Base-by-base conservation (phyloP, 2,329 filamentous ascomycete genomes). In the Trichoderma oligosporum region DNA sequence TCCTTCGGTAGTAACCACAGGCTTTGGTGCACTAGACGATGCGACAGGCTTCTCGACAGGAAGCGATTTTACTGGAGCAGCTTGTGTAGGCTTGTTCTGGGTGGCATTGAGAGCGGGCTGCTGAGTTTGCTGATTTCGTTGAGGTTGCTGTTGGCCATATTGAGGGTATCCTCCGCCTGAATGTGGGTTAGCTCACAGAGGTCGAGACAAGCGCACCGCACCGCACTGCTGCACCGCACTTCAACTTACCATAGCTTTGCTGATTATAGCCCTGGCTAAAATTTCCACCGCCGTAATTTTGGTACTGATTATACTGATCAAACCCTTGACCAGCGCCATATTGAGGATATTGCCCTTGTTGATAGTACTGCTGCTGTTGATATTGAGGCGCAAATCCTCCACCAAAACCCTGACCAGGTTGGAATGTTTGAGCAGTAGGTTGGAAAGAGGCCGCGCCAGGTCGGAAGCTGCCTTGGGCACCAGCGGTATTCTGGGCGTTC, bases 361-460 rank as follows among this genome's bases (percentile, higher is more conserved):
- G 76, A 53, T 78, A 77, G 62, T 80, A 79, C 60, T 81, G 76
- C 52, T 72, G 79, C 60, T 78, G 75, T 64, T 83, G 79, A 61
- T 83, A 81, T 64, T 83, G 81, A 39, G 75, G 76, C 46, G 76
- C 75, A 64, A 80, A 86, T 62, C 73, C 52, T 55, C 84, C 78
- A 55, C 78, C 84, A 66, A 81, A 91, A 60, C 76, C 74, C 71
- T 91, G 88, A 47, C 87, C 87, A 7, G 89, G 88, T 57, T 86
- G 82, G 71, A 92, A 93, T 20, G 82, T 72, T 61, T 83, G 76
- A 29, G 87, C 88, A 47, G 83, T 84, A 16, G 89, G 90, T 46
- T 86, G 83, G 76, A 95, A 94, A 18, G 86, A 80, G 59, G 83
- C 76, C 58, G 84, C 80, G 60, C 71, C 76, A 31, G 80, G 74